A percentile compares a stretch with the other conserved stretches of the same genome.
phyloP scores from a whole-genome alignment of 768 basidiomycete species.

The Phylloporus sp. region DNA sequence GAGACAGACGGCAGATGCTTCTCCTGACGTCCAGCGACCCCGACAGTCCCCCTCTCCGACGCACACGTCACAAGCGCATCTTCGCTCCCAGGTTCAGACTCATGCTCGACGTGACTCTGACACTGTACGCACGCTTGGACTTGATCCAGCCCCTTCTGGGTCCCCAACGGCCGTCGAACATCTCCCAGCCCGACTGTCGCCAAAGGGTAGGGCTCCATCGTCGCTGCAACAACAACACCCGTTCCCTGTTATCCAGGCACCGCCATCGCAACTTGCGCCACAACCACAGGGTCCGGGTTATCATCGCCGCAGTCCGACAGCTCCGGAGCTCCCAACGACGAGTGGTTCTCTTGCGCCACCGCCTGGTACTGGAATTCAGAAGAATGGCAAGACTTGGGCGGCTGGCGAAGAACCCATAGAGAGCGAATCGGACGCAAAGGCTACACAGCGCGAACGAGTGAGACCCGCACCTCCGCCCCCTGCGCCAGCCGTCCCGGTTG shows the following conservation, averaged over 20 bases:
- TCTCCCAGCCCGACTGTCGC: constrained; percentile 28
- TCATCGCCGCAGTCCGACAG: constrained; percentile 68
- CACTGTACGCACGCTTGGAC: constrained; percentile 54
- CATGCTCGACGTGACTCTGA: constrained; percentile 77
- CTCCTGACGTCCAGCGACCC: constrained; percentile 24
- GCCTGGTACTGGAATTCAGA: constrained; percentile 16
- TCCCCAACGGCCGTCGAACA: constrained; percentile 55
- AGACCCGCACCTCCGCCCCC: constrained; percentile 37
- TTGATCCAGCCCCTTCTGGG: constrained; percentile 36
- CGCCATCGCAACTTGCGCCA: constrained; percentile 17
- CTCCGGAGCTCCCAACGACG: constrained; percentile 53
- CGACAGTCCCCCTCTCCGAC: constrained; percentile 57
- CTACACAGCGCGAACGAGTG: constrained; percentile 22
- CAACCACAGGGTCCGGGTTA: constrained; percentile 34
- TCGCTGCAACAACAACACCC: constrained; percentile 27
- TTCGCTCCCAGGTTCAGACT: constrained; percentile 31
- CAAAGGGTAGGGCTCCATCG: constrained; percentile 23
- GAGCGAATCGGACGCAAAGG: constrained; percentile 33
- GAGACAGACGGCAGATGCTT: constrained; percentile 10
- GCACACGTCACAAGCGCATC: constrained; percentile 31
- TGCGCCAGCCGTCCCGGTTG: constrained; percentile 16
- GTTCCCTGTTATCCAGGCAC: constrained; percentile 24
- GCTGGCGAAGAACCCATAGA: constrained; percentile 41
- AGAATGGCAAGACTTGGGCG: constrained; percentile 43
- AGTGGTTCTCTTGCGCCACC: constrained; percentile 28